phyloP scores from a whole-genome alignment of 495 filamentous ascomycete genomes.

The Hypoxylon intermedium region DNA sequence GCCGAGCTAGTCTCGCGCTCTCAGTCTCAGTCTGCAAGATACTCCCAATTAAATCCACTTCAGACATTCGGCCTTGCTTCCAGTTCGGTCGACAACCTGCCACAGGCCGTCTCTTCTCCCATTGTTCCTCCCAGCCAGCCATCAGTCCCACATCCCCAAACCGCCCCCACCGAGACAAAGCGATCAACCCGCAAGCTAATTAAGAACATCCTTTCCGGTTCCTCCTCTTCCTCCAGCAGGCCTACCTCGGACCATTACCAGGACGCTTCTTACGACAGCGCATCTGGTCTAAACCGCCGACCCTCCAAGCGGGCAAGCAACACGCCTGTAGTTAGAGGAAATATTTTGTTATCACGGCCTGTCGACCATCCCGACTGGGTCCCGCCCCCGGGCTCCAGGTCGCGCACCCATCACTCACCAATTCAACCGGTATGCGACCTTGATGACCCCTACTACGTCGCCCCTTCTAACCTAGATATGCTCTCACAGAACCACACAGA shows the following conservation, averaged over 20 bases:
- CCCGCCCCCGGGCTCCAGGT: conserved; percentile 47
- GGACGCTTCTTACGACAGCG: conserved; percentile 52
- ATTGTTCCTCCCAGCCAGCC: conserved; percentile 37
- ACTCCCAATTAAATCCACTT: conserved; percentile 43
- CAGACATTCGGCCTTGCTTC: conserved; percentile 42
- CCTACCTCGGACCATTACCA: conserved; percentile 46
- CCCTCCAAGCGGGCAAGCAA: conserved; percentile 59
- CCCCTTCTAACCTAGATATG: conserved; percentile 49
- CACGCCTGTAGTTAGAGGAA: conserved; percentile 37
- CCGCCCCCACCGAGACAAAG: conserved; percentile 49
- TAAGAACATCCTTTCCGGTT: conserved; percentile 54
- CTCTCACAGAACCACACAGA: conserved; percentile 50
- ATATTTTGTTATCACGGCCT: conserved; percentile 36
- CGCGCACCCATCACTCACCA: conserved; percentile 51
- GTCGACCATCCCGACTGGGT: conserved; percentile 51
- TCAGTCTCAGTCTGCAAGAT: conserved; percentile 48
- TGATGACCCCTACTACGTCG: conserved; percentile 44
- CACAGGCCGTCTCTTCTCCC: conserved; percentile 43
- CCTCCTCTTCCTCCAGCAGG: conserved; percentile 42
- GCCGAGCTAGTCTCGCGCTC: conserved; percentile 46
- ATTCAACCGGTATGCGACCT: conserved; percentile 54
- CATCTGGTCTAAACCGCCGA: conserved; percentile 50
- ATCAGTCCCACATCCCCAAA: conserved; percentile 43
- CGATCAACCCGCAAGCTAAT: conserved; percentile 55
- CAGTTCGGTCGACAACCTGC: conserved; percentile 49